Conservation (phyloP, 2,329 filamentous ascomycete genomes). For the Xylariales sp. region DNA sequence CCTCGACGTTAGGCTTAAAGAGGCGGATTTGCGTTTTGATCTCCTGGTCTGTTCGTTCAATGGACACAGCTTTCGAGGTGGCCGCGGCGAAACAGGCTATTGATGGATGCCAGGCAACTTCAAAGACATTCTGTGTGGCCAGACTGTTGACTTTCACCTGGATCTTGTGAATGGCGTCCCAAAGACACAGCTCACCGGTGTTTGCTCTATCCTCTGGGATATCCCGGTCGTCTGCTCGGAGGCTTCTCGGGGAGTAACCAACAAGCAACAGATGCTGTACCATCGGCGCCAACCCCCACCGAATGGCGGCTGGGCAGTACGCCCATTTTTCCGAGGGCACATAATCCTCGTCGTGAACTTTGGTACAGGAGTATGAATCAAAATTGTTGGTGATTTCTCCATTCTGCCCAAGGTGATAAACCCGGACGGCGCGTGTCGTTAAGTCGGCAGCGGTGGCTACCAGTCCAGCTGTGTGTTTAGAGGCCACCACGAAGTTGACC, state of each 20-base stretch:
- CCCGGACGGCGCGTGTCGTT: slow-evolving; percentile 46
- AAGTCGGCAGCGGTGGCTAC: slow-evolving; percentile 59
- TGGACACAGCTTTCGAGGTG: slow-evolving; percentile 46
- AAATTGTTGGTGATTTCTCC: too few relatives aligned
- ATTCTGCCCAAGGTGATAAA: slow-evolving; percentile 41
- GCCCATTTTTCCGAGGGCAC: slow-evolving; percentile 48
- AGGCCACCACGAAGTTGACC: slow-evolving; percentile 59
- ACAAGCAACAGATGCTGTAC: slow-evolving; percentile 52
- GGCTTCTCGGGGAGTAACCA: slow-evolving; percentile 58
- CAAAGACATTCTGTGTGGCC: slow-evolving; percentile 58
- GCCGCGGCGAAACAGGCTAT: slow-evolving; percentile 51
- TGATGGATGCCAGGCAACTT: slow-evolving; percentile 58
- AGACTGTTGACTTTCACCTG: slow-evolving; percentile 45
- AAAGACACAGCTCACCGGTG: slow-evolving; percentile 57
- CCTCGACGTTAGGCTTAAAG: slow-evolving; percentile 33
- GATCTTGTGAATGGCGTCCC: slow-evolving; percentile 43
- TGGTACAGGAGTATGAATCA: slow-evolving; percentile 25
- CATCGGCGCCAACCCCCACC: slow-evolving; percentile 47
- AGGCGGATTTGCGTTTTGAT: slow-evolving; percentile 55
- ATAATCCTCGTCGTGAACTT: slow-evolving; percentile 25
- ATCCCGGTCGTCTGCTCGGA: slow-evolving; percentile 46
- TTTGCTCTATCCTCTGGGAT: slow-evolving; percentile 56
- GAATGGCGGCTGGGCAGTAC: slow-evolving; percentile 59
- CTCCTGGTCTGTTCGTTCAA: slow-evolving; percentile 33
- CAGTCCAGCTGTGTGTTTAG: slow-evolving; percentile 39